Evolutionary conservation across 192 early-diverging fungal genomes (phyloP).

Genomic region (Entomortierella parvispora): DNA sequence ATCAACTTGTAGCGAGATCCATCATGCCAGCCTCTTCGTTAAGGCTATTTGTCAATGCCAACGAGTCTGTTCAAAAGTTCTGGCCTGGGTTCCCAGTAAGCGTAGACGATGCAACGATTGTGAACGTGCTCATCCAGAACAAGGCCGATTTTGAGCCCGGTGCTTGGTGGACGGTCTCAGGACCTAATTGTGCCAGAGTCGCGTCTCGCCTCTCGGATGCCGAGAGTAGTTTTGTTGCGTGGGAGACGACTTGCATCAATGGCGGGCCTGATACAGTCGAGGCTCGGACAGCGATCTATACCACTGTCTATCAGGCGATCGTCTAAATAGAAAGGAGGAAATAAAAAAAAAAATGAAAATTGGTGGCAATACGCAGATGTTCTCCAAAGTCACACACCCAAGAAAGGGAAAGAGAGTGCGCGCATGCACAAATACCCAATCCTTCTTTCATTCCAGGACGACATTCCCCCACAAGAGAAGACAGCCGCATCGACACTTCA

Average conservation of each 20-base stretch:
- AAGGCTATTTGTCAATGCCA: constrained; percentile 22
- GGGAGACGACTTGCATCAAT: constrained; percentile 33
- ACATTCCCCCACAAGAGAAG: no score
- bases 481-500: no score
- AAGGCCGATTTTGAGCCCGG: constrained; percentile 33
- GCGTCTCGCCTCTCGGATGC: constrained; percentile 15
- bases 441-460: no score
- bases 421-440: no score
- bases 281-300: constrained; percentile 11
- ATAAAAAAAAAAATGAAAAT: background rate
- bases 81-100: constrained; percentile 10
- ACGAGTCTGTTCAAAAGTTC: constrained; percentile 11
- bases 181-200: constrained; percentile 10
- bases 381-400: no score
- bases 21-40: constrained; percentile 28
- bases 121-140: constrained; percentile 19
- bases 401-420: no score
- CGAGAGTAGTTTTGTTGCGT: constrained; percentile 7
- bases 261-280: constrained; percentile 18
- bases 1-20: constrained; percentile 33
- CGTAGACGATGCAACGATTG: constrained; percentile 10
- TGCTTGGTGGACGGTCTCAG: constrained; percentile 40
- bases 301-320: constrained; percentile 1
- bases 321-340: background rate
- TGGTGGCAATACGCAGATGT: background rate